Evolutionary conservation across 805 yeast species (phyloP).

Genomic region (Geotrichum ghanense): DNA sequence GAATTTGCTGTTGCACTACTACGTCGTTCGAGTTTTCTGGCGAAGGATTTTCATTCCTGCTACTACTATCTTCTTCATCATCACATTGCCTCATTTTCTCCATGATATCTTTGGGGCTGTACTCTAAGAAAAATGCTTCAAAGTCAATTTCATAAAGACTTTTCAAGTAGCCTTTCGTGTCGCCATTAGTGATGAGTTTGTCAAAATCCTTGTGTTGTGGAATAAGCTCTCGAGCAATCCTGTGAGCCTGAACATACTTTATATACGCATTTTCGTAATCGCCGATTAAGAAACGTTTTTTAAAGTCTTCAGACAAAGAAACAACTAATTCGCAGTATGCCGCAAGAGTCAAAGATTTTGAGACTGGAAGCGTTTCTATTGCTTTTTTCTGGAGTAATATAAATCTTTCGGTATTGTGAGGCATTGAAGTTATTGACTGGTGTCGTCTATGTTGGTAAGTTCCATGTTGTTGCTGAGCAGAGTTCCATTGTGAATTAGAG

Average conservation of each 20-base stretch:
- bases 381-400: background rate
- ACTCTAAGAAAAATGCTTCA: background rate
- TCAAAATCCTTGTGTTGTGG: conserved; percentile 16
- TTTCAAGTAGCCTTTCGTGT: conserved; percentile 11
- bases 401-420: background rate
- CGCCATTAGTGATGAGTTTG: conserved; percentile 9
- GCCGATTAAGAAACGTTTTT: conserved; percentile 8
- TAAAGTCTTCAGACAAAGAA: background rate
- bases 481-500: no score
- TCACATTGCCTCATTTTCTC: background rate
- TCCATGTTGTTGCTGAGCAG: no score
- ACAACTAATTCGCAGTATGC: background rate
- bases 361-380: background rate
- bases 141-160: conserved; percentile 11
- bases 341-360: background rate
- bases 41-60: no score
- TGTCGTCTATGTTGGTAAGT: background rate
- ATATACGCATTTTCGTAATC: conserved; percentile 15
- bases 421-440: background rate
- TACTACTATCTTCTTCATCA: no score
- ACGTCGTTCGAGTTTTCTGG: no score
- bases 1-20: no score
- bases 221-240: conserved; percentile 13
- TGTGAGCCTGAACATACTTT: conserved; percentile 15
- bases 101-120: background rate